Conservation (phyloP, 2,329 filamentous ascomycete genomes). For the Curvularia hawaiiensis region DNA sequence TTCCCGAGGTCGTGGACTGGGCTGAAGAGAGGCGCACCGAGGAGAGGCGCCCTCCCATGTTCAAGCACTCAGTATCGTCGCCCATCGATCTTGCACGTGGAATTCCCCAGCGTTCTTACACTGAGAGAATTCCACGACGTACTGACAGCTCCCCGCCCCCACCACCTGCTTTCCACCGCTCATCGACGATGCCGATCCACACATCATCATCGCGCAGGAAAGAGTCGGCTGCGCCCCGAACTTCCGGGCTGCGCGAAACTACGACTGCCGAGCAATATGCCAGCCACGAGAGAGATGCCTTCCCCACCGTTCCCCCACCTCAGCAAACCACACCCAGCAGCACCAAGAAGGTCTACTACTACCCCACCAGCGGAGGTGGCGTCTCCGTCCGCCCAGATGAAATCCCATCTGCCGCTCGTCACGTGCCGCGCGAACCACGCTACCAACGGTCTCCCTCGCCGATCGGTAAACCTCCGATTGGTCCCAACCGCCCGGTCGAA, state of each 20-base stretch:
- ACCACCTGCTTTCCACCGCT: constrained; percentile 46
- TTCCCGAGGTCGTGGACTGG: constrained; percentile 44
- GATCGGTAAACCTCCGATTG: constrained; percentile 41
- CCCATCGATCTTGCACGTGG: constrained; percentile 38
- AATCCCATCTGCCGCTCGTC: constrained; percentile 34
- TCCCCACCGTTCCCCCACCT: constrained; percentile 29
- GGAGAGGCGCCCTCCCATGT: constrained; percentile 34
- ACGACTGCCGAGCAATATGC: constrained; percentile 33
- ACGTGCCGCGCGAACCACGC: constrained; percentile 41
- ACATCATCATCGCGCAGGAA: constrained; percentile 35
- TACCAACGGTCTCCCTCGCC: constrained; percentile 38
- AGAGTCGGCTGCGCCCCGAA: constrained; percentile 25
- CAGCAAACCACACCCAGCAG: constrained; percentile 25
- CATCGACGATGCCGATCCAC: constrained; percentile 51
- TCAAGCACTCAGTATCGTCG: constrained; percentile 48
- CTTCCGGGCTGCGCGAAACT: constrained; percentile 41
- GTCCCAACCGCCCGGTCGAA: constrained; percentile 36
- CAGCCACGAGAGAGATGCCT: constrained; percentile 28
- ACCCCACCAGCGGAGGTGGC: constrained; percentile 31
- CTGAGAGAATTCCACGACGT: constrained; percentile 31
- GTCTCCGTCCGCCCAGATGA: constrained; percentile 33
- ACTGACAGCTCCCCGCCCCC: constrained; percentile 39
- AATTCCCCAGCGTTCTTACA: constrained; percentile 41
- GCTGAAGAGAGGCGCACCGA: constrained; percentile 26
- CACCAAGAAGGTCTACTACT: constrained; percentile 38